Evolutionary conservation across 2,329 filamentous ascomycete species (phyloP).

Genomic region (Stachybotrys elegans): DNA sequence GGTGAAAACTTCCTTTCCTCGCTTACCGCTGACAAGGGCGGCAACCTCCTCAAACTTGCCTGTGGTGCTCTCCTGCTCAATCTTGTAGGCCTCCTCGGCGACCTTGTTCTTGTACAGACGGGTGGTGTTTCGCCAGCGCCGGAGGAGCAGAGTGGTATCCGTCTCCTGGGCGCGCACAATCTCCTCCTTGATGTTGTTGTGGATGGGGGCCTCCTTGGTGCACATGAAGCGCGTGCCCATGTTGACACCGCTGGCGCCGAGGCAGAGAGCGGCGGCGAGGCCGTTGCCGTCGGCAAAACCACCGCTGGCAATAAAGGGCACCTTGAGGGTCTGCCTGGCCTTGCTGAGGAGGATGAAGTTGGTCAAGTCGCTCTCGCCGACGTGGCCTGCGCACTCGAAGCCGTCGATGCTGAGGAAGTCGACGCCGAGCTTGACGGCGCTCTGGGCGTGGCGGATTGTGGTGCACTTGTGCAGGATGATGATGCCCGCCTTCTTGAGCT

Average conservation of each 20-base stretch:
- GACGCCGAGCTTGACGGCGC: slow-evolving; percentile 87
- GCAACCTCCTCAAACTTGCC: slow-evolving; percentile 89
- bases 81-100: slow-evolving; percentile 69
- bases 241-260: slow-evolving; percentile 92
- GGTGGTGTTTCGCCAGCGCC: slow-evolving; percentile 90
- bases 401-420: slow-evolving; percentile 97
- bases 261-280: slow-evolving; percentile 79
- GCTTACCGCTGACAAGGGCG: slow-evolving; percentile 81
- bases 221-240: slow-evolving; percentile 99
- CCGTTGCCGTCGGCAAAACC: slow-evolving; percentile 95
- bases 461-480: slow-evolving; percentile 97
- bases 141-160: slow-evolving; percentile 81
- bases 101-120: slow-evolving; percentile 90
- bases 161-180: slow-evolving; percentile 88
- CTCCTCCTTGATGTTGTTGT: slow-evolving; percentile 86
- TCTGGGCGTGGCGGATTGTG: slow-evolving; percentile 86
- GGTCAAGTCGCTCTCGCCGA: slow-evolving; percentile 81
- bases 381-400: slow-evolving; percentile 92
- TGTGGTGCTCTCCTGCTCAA: slow-evolving; percentile 76
- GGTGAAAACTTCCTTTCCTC: slow-evolving; percentile 84
- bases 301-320: slow-evolving; percentile 93
- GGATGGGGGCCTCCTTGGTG: slow-evolving; percentile 88
- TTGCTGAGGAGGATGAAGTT: slow-evolving; percentile 84
- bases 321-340: slow-evolving; percentile 74
- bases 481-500: slow-evolving; percentile 74